A percentile compares a stretch with the other conserved stretches of the same genome.
Conservation (phyloP, 306 rosid species). For the Senna siamea region DNA sequence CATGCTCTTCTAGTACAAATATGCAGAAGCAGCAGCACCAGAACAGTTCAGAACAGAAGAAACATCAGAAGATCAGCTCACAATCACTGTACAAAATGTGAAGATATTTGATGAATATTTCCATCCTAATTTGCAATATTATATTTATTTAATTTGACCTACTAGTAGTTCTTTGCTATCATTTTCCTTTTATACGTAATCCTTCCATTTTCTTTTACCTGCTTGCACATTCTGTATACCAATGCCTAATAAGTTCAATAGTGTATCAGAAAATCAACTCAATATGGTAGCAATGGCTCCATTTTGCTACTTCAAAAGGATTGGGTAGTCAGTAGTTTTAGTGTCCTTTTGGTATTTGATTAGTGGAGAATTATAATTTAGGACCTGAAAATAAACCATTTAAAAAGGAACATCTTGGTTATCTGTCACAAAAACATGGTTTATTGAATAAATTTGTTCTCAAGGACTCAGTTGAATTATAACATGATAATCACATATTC, state of each 20-base stretch:
- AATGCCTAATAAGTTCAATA: slow-evolving; percentile 13
- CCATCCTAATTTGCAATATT: not conserved
- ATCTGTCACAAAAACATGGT: not conserved
- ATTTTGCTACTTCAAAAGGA: not conserved
- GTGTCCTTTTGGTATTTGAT: not conserved
- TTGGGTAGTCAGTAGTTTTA: too few relatives aligned
- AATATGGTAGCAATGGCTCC: not conserved
- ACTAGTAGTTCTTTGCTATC: not conserved
- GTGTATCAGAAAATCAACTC: not conserved
- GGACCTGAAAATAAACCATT: not conserved
- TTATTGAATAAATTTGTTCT: not conserved
- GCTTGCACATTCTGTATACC: slow-evolving; percentile 12
- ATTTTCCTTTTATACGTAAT: not conserved
- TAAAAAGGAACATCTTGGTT: not conserved
- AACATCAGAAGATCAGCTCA: slow-evolving; percentile 39
- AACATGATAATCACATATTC: not conserved
- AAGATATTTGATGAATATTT: slow-evolving; percentile 32
- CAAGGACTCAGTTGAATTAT: not conserved
- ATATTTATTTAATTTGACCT: not conserved
- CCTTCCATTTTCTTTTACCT: slow-evolving; percentile 8
- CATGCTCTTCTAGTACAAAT: slow-evolving; percentile 38
- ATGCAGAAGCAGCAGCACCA: slow-evolving; percentile 38
- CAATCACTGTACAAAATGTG: slow-evolving; percentile 44
- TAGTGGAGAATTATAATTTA: not conserved
- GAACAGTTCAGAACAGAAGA: slow-evolving; percentile 43